A percentile compares a stretch with the other conserved stretches of the same genome.
Evolutionary conservation across 441 rosid genomes (phyloP).

Genomic region (Pelargonium fulgidum): DNA sequence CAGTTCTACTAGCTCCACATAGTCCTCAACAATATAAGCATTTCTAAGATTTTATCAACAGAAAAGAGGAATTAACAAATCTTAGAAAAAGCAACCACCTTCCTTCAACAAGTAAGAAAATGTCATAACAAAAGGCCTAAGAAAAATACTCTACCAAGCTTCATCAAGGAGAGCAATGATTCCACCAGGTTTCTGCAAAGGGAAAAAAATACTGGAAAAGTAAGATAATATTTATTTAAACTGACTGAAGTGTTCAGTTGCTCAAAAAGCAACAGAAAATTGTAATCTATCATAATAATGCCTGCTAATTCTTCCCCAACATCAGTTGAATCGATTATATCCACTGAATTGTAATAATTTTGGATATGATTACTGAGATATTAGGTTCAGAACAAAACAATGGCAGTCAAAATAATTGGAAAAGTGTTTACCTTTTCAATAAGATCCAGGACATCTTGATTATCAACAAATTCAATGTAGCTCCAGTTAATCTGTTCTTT

Average conservation of each 20-base stretch:
- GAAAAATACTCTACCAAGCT: conserved; percentile 63
- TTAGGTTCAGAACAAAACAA: not conserved
- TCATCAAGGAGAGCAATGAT: conserved; percentile 93
- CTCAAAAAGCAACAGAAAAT: not conserved
- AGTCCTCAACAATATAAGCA: conserved; percentile 5
- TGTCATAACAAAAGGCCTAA: conserved; percentile 5
- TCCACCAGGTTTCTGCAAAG: conserved; percentile 92
- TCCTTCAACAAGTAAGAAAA: conserved; percentile 6
- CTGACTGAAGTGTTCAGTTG: not conserved
- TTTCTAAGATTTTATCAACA: not conserved
- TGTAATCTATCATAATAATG: not conserved
- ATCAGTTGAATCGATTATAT: not conserved
- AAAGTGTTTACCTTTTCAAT: conserved; percentile 65
- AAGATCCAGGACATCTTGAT: conserved; percentile 95
- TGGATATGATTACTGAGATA: not conserved
- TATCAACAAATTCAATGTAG: conserved; percentile 97
- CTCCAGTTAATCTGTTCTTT: conserved; percentile 95
- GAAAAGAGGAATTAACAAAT: not conserved
- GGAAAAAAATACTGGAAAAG: not conserved
- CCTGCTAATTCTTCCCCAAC: not conserved
- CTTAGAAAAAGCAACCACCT: not conserved
- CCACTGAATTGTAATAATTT: not conserved
- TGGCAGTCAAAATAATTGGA: not conserved
- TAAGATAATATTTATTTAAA: too few species aligned
- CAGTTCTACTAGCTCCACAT: not conserved